Evolutionary conservation across 768 basidiomycete species (phyloP).

Genomic region (Tephrocybe sp.): DNA sequence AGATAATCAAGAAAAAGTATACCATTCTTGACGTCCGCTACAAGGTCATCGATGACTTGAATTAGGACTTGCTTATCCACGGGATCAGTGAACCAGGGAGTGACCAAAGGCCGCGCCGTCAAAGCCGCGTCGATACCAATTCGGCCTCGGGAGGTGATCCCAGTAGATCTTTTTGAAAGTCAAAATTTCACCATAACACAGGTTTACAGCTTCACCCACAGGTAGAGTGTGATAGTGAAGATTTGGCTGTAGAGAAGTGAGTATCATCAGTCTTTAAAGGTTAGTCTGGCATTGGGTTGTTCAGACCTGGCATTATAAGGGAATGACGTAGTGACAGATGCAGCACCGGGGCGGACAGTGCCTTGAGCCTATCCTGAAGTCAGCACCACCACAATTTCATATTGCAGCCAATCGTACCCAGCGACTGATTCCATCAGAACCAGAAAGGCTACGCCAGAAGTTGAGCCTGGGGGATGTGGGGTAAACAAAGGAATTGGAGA

Average conservation of each 20-base stretch:
- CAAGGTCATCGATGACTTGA: constrained; percentile 47
- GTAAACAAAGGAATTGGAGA: too few relatives aligned
- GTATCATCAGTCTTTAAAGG: not conserved
- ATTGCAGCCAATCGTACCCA: constrained; percentile 46
- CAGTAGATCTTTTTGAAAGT: constrained; percentile 43
- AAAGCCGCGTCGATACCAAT: constrained; percentile 56
- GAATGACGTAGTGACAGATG: constrained; percentile 44
- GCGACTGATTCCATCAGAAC: constrained; percentile 44
- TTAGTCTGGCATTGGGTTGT: not conserved
- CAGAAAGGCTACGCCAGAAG: constrained; percentile 57
- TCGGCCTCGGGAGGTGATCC: constrained; percentile 60
- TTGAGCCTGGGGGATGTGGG: constrained; percentile 53
- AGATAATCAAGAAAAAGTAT: constrained; percentile 12
- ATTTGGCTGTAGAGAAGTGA: constrained; percentile 33
- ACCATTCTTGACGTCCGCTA: constrained; percentile 42
- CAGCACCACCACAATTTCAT: too few relatives aligned
- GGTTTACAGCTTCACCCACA: constrained; percentile 33
- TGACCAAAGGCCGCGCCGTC: constrained; percentile 42
- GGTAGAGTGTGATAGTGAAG: constrained; percentile 61
- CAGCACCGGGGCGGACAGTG: constrained; percentile 59
- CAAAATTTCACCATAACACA: not conserved
- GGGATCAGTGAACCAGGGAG: constrained; percentile 60
- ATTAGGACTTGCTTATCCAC: constrained; percentile 52
- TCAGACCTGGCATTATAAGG: constrained; percentile 47
- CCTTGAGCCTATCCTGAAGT: constrained; percentile 47